Base-by-base conservation (phyloP, 768 basidiomycete genomes). In the Termitomyces heimii region DNA sequence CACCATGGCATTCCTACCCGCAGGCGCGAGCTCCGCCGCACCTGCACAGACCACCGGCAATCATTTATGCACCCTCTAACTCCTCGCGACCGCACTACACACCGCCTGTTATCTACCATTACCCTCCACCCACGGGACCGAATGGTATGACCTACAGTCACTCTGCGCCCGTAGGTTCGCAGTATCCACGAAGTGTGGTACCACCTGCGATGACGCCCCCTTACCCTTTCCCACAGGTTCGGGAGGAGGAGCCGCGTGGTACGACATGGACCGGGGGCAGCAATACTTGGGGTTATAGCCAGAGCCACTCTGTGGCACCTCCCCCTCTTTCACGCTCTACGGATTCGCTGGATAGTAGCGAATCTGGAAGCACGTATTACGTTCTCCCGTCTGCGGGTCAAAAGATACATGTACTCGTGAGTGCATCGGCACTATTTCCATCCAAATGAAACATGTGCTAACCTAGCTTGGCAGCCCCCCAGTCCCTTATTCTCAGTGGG, bases 331-430 rank as follows among this genome's bases (percentile, higher is more conserved):
- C 62, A 44, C 70, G 62, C 7, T 68, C 66, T 50, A 68, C 71
- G 20, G 75, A 75, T 18, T 77, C 76, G 44, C 66, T 78, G 16
- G 74, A 67, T 32, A 86, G 82, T 64, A 69, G 77, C 14, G 79
- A 79, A 37, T 86, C 86, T 5, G 85, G 81, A 22, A 82, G 85
- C 66, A 89, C 88, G 3, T 90, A 89, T 73, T 89, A 88, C 66
- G 81, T 89, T 61, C 77, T 88, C 40, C 86, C 86, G 4, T 76
- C 80, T 12, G 80, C 81, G 12, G 84, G 85, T n/a, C 86, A 88
- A 66, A 90, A 89, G 63, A 80, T 88, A 56, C 86, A 85, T 67
- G 78, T 88, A 60, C 77, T 89, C 64, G 88, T 89, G 71, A 77
- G 88, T 79, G 26, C 64, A 50, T 28, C 62, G 49, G 49, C 34